Base-by-base conservation (phyloP, 441 rosid genomes). In the Theobroma grandiflorum region DNA sequence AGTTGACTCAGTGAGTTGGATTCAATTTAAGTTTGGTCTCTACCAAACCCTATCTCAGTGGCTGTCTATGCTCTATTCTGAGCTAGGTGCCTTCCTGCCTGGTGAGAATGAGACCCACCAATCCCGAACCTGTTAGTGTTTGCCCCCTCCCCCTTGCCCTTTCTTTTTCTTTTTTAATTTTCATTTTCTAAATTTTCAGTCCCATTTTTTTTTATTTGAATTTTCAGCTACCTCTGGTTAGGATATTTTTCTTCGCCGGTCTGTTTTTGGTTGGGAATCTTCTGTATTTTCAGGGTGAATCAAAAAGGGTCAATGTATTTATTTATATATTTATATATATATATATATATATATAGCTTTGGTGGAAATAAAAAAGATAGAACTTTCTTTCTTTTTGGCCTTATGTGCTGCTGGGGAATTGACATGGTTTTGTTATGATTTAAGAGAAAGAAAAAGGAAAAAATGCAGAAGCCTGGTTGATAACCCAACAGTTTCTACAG, bases 51-150 rank as follows among this genome's bases (percentile, higher is more conserved):
- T 71, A 47, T 77, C 82, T 70, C 64, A 61, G 37, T 67, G 20
- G 64, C 57, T 50, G 76, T 49, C 78, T 58, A 49, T 55, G 82
- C 81, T 84, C 78, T 3, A 33, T 12, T 82, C 78, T 79, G 83
- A 82, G 86, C 82, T 86, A 86, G 79, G 77, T 69, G 66, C 73
- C 52, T 18, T 67, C 80, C 71, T 77, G 66, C 33, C 16, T 59
- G 40, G 18, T 77, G 65, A 72, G 76, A 61, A 33, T 67, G 78
- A 78, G 85, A 75, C 85, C 90, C 84, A 43, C 82, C 82, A 49
- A 75, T 53, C 26, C 50, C 15, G 1, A 26, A 15, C 59, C 75
- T 81, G 79, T 75, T 84, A 64, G 31, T 1, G 0, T 1, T 1
- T 1, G 0, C 31, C 31, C 31, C 31, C 31, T 26, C 1, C 31